Evolutionary conservation across 441 rosid genomes (phyloP).

Genomic region (Bocquillonia castaneifolia): DNA sequence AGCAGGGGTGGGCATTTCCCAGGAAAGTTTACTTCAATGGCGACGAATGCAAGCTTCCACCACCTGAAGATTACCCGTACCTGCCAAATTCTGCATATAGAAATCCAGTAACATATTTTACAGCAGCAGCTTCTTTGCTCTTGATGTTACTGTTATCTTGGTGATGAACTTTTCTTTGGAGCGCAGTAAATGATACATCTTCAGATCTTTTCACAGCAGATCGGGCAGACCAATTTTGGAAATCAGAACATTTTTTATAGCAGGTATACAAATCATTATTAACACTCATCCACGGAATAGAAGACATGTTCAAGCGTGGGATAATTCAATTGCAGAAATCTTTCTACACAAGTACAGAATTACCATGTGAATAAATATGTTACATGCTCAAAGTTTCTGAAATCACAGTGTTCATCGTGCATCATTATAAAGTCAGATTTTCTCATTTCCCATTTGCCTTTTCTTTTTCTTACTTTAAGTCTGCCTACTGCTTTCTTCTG

Average conservation of each 20-base stretch:
- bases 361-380: not conserved
- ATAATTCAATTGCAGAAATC: constrained; percentile 16
- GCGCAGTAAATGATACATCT: constrained; percentile 11
- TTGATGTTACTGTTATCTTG: constrained; percentile 28
- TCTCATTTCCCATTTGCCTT: not conserved
- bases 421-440: not conserved
- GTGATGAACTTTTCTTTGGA: constrained; percentile 8
- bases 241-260: constrained; percentile 11
- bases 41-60: constrained; percentile 69
- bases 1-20: constrained; percentile 73
- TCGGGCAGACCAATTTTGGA: constrained; percentile 19
- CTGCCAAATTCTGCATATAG: constrained; percentile 59
- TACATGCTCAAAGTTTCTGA: not conserved
- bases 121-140: constrained; percentile 34
- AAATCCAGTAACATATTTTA: constrained; percentile 26
- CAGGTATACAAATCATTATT: constrained; percentile 20
- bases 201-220: constrained; percentile 14
- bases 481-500: not conserved
- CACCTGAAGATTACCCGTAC: constrained; percentile 77
- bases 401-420: not conserved
- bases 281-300: constrained; percentile 7
- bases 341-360: constrained; percentile 3
- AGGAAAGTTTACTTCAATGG: constrained; percentile 65
- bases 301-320: constrained; percentile 10
- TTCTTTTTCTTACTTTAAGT: not conserved